Base-by-base conservation (phyloP, 2,329 filamentous ascomycete species). In the Dothistroma septosporum region DNA sequence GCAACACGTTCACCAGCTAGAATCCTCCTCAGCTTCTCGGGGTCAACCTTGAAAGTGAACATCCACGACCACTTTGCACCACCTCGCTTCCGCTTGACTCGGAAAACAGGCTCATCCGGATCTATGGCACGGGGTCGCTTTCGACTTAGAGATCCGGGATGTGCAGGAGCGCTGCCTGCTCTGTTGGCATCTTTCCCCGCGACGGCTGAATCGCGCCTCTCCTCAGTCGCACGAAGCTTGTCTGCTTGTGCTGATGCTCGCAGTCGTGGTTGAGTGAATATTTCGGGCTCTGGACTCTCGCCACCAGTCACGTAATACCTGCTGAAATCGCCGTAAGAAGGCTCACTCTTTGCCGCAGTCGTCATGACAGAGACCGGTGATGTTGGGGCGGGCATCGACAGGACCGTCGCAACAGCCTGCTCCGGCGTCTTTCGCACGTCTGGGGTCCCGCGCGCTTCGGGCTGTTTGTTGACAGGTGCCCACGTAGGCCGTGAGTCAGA, bases 41-140 rank as follows among this genome's bases (percentile, higher is more conserved):
- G 50, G 19, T 53, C 50, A 14, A 53, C 11, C 50, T 35, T 53
- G 50, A 53, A 53, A 32, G 50, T 53, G 50, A 53, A 32, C 50
- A 32, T 32, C 50, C 50, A 53, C 21, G 50, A 53, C 50, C 50
- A 53, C 31, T 53, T 53, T 12, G 50, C 50, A 28, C 50, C 50
- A 21, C 50, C 50, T 12, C 31, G 24, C 31, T 35, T 53, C 31
- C 50, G 50, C 50, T 53, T 53, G 24, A 53, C 31, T 31, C 16
- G 35, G 31, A 53, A 53, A 19, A 53, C 50, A 32, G 50, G 50
- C 19, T 53, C 50, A 21, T 53, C 50, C 10, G 28, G 24, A 11
- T 53, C 50, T 33, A 35, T 31, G 5, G 50, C 50, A n/a, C 50
- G 50, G n/a, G 50, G 50, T n/a, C 50, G 50, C 31, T 53, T 53